A percentile compares a stretch with the other conserved stretches of the same genome.
phyloP scores from a whole-genome alignment of 495 filamentous ascomycete genomes.

The Tuber borchii region DNA sequence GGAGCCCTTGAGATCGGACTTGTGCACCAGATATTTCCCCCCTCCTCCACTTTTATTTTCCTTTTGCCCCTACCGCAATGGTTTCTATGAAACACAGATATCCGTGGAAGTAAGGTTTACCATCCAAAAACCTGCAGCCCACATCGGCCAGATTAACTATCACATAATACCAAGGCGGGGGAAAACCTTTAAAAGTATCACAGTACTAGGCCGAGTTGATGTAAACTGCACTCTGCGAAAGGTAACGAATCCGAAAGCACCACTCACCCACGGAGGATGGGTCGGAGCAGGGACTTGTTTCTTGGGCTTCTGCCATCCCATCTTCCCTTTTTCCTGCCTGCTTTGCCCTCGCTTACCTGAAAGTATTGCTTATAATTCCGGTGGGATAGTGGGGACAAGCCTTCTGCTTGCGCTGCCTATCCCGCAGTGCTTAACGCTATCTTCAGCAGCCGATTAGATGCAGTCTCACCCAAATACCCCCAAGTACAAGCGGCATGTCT shows the following conservation, averaged over 20 bases:
- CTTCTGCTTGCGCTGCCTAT: neutral
- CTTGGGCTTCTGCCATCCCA: slow-evolving; percentile 22
- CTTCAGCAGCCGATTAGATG: neutral
- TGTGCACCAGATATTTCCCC: slow-evolving; percentile 31
- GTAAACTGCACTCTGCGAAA: neutral
- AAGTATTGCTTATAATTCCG: neutral
- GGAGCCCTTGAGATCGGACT: slow-evolving; percentile 22
- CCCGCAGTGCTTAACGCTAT: neutral
- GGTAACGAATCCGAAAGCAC: slow-evolving; percentile 20
- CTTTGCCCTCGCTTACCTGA: neutral
- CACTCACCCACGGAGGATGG: slow-evolving; percentile 19
- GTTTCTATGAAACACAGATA: slow-evolving; percentile 26
- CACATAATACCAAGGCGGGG: slow-evolving; percentile 13
- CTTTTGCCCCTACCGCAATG: slow-evolving; percentile 15
- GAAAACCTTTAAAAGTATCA: neutral
- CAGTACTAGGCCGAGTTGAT: slow-evolving; percentile 10
- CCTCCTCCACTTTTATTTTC: slow-evolving; percentile 23
- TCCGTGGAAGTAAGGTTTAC: neutral
- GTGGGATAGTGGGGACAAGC: neutral
- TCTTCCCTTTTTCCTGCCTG: slow-evolving; percentile 11
- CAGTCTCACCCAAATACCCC: slow-evolving; percentile 5
- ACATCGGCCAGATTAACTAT: slow-evolving; percentile 10
- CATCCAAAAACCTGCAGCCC: slow-evolving; percentile 31
- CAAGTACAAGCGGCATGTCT: neutral
- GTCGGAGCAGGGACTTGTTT: slow-evolving; percentile 19